Evolutionary conservation across 192 early-diverging fungal species (phyloP).

Genomic region (Entomortierella lignicola): DNA sequence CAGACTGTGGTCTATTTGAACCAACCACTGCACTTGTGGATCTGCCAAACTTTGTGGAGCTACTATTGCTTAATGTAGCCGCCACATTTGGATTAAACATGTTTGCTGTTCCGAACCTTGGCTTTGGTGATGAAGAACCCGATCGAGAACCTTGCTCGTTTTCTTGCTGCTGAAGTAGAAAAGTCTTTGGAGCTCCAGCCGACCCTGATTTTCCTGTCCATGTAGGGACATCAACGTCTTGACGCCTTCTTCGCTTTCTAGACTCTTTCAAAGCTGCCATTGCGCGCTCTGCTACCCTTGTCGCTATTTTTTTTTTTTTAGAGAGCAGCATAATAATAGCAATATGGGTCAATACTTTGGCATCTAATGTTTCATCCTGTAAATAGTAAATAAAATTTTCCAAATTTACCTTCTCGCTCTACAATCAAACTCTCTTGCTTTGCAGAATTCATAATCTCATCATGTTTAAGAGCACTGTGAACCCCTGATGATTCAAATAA

Average conservation of each 20-base stretch:
- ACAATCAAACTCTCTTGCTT: constrained; percentile 73
- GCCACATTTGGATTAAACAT: constrained; percentile 33
- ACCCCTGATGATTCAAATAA: constrained; percentile 89
- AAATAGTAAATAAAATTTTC: not conserved
- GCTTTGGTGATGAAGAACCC: constrained; percentile 31
- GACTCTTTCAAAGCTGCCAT: constrained; percentile 79
- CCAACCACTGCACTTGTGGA: constrained; percentile 5
- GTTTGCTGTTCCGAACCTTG: constrained; percentile 45
- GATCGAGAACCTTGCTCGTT: constrained; percentile 16
- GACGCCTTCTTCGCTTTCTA: constrained; percentile 68
- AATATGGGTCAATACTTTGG: no score
- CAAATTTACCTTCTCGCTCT: constrained; percentile 71
- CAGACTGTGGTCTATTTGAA: not conserved
- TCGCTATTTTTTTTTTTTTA: constrained; percentile 63
- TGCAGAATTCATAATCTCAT: constrained; percentile 82
- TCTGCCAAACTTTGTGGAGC: constrained; percentile 11
- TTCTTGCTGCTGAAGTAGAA: constrained; percentile 46
- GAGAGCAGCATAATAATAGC: no score
- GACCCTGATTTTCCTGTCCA: constrained; percentile 90
- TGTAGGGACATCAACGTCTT: constrained; percentile 81
- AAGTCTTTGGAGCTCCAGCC: constrained; percentile 58
- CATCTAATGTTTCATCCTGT: no score
- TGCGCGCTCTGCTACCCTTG: constrained; percentile 82
- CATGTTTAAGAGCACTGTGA: constrained; percentile 92
- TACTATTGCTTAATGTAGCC: not conserved